Percentiles rank a stretch among this genome's conserved stretches.
Conservation (phyloP, 2,329 filamentous ascomycete species). For the Paecilomyces niveus region DNA sequence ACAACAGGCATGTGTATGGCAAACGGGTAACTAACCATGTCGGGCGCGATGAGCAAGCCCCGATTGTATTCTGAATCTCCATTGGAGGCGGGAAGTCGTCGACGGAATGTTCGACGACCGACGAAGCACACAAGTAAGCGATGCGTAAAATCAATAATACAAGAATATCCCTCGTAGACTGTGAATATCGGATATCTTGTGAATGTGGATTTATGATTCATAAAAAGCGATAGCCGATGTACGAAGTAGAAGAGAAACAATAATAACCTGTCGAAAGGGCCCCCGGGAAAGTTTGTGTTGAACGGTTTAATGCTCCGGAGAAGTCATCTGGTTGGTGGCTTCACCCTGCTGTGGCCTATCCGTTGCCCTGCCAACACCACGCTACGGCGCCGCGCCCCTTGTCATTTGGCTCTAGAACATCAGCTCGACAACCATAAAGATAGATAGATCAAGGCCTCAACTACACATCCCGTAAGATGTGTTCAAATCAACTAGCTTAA, state of each 20-base stretch:
- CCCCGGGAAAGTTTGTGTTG: background rate
- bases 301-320: background rate
- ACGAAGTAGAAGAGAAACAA: background rate
- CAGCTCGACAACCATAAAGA: too few relatives aligned
- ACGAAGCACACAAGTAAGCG: background rate
- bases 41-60: background rate
- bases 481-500: too few relatives aligned
- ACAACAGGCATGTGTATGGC: background rate
- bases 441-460: too few relatives aligned
- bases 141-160: background rate
- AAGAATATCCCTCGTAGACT: background rate
- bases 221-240: background rate
- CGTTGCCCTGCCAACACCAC: conserved; percentile 18
- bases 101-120: background rate
- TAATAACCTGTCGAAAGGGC: background rate
- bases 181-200: too few relatives aligned
- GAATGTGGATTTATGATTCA: background rate
- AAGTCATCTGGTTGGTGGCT: background rate
- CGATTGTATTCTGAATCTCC: background rate
- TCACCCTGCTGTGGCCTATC: background rate
- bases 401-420: too few relatives aligned
- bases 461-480: too few relatives aligned
- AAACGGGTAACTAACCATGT: background rate
- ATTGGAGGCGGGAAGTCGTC: background rate
- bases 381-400: too few relatives aligned